Evolutionary conservation across 306 rosid genomes (phyloP).

Genomic region (Cajanus cajan): DNA sequence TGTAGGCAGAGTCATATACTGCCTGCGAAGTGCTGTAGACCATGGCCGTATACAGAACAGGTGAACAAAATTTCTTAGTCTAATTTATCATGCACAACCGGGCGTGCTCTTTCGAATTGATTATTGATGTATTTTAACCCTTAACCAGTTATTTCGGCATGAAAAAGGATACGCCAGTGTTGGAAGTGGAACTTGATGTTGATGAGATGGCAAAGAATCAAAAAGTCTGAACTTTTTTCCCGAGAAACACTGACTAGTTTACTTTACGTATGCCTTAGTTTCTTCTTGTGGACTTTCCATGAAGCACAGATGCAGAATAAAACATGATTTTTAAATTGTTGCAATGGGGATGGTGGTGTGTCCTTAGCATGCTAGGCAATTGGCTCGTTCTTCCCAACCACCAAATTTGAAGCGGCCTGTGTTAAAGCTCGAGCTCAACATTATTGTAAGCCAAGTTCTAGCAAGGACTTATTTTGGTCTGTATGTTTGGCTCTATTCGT

Average conservation of each 20-base stretch:
- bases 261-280: slow-evolving; percentile 33
- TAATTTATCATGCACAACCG: neutral
- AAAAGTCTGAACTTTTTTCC: slow-evolving; percentile 48
- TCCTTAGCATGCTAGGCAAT: slow-evolving; percentile 2
- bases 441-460: slow-evolving; percentile 33
- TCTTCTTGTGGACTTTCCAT: slow-evolving; percentile 41
- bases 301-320: slow-evolving; percentile 35
- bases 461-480: neutral
- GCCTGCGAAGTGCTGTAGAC: slow-evolving; percentile 85
- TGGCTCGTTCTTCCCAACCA: slow-evolving; percentile 17
- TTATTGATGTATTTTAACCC: slow-evolving; percentile 29
- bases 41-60: slow-evolving; percentile 93
- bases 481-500: neutral
- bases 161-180: slow-evolving; percentile 65
- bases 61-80: slow-evolving; percentile 41
- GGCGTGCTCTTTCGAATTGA: neutral
- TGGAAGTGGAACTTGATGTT: slow-evolving; percentile 82
- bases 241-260: slow-evolving; percentile 38
- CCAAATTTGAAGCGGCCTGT: slow-evolving; percentile 25
- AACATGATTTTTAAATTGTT: slow-evolving; percentile 36
- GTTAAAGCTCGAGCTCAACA: slow-evolving; percentile 33
- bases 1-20: slow-evolving; percentile 91
- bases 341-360: slow-evolving; percentile 26
- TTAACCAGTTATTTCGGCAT: slow-evolving; percentile 60
- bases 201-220: slow-evolving; percentile 87